Evolutionary conservation across 306 rosid species (phyloP).

Genomic region (Alnus rubra): DNA sequence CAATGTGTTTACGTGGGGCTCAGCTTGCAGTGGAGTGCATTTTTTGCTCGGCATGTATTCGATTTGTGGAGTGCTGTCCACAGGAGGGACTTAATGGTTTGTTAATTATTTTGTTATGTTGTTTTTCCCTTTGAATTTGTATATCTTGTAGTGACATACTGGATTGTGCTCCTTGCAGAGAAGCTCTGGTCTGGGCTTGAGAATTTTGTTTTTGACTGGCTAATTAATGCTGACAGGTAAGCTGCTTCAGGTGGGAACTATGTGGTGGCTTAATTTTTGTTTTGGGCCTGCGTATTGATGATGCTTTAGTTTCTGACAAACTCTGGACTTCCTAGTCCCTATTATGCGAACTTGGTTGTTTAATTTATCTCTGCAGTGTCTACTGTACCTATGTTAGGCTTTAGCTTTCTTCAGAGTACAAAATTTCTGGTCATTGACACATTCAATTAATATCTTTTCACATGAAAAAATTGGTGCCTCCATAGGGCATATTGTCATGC

Average conservation of each 20-base stretch:
- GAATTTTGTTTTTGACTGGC: slow-evolving; percentile 98
- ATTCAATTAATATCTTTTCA: background rate
- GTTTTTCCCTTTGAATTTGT: background rate
- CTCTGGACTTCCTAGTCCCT: slow-evolving; percentile 13
- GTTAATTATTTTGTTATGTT: slow-evolving; percentile 23
- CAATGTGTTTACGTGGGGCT: slow-evolving; percentile 34
- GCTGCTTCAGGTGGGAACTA: slow-evolving; percentile 16
- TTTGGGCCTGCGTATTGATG: background rate
- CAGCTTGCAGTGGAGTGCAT: slow-evolving; percentile 99
- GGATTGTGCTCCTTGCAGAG: slow-evolving; percentile 54
- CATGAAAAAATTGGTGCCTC: background rate
- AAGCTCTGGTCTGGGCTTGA: slow-evolving; percentile 99
- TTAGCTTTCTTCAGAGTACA: background rate
- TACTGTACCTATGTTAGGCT: background rate
- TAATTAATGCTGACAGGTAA: slow-evolving; percentile 97
- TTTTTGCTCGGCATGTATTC: slow-evolving; percentile 96
- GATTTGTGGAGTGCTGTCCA: slow-evolving; percentile 99
- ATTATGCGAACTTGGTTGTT: background rate
- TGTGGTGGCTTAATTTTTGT: background rate
- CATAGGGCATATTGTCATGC: background rate
- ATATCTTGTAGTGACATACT: slow-evolving; percentile 3
- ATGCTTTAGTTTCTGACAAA: background rate
- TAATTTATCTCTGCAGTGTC: background rate
- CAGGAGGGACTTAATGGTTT: slow-evolving; percentile 98
- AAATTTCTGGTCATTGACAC: background rate